Evolutionary conservation across 2,329 filamentous ascomycete genomes (phyloP).

Genomic region (Plectosphaerella cucumerina): DNA sequence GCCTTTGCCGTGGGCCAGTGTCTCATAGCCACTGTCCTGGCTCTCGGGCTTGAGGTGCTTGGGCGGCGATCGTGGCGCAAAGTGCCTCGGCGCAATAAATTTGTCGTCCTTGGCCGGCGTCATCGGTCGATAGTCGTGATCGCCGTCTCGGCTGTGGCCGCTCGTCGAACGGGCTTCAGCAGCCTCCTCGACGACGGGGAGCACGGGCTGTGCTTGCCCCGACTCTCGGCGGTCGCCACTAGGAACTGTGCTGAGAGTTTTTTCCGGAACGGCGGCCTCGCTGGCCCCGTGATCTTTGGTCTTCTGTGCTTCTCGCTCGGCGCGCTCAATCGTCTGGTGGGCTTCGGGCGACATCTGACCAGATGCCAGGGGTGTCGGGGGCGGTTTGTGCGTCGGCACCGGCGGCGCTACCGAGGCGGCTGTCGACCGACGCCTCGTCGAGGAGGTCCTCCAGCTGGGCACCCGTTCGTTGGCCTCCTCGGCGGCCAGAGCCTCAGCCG

Average conservation of each 20-base stretch:
- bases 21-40: conserved; percentile 43
- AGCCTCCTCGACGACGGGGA: conserved; percentile 90
- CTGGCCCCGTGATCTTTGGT: conserved; percentile 25
- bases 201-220: conserved; percentile 48
- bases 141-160: conserved; percentile 50
- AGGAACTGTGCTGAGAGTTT: conserved; percentile 43
- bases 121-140: conserved; percentile 27
- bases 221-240: conserved; percentile 47
- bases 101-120: conserved; percentile 33
- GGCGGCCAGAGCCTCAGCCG: conserved; percentile 35
- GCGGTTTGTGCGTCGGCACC: conserved; percentile 42
- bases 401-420: conserved; percentile 31
- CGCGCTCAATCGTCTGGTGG: conserved; percentile 35
- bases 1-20: conserved; percentile 20
- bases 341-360: conserved; percentile 30
- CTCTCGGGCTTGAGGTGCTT: conserved; percentile 42
- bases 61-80: conserved; percentile 41
- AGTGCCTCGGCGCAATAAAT: neutral
- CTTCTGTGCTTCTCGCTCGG: conserved; percentile 30
- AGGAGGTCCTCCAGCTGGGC: conserved; percentile 30
- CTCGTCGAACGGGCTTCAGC: conserved; percentile 69
- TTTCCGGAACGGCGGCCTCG: conserved; percentile 55
- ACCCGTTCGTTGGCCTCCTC: conserved; percentile 27
- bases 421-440: conserved; percentile 19
- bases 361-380: conserved; percentile 29